Evolutionary conservation across 2,329 filamentous ascomycete species (phyloP), one percentile per base, ranked within the genome.

Genomic region (Verticillium nubilum): DNA sequence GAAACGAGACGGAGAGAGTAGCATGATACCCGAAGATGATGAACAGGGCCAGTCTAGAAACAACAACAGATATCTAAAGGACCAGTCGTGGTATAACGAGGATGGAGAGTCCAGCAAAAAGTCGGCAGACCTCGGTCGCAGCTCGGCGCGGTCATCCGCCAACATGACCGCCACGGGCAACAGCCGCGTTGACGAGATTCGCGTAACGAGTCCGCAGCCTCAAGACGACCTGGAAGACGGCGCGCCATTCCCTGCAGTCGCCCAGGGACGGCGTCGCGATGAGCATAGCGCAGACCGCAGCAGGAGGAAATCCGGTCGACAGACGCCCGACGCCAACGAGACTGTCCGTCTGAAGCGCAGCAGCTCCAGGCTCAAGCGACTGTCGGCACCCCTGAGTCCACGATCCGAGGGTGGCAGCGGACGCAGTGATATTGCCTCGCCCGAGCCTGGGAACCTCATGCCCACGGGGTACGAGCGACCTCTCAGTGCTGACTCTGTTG

Each of bases 401-500:
- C 72, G 73, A 52, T 60, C 67, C 35, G 73, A 83, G 35, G 74
- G 79, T 25, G 66, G 68, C 13, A n/a, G 35, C 15, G 56, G 54
- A 17, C 23, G 54, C n/a, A 59, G 56, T n/a, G 61, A 56, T n/a
- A 58, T 54, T 13, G 62, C 54, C 7, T 61, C 65, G 1, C 65
- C 69, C 0, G 47, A 62, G 23, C 69, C 60, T 60, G 52, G 5
- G 10, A 72, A 35, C 60, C 67, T 64, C 13, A 67, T 68, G 31
- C 73, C 82, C 0, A 74, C 83, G 15, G 79, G 83, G 1, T 89
- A 92, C 61, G 90, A 92, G 67, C 83, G 91, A 10, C 90, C 90
- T 1, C 82, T 81, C 15, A 96, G 91, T 60, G 83, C 88, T 7
- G 93, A 97, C 73, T 96, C 93, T 0, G 86, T 98, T 50, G 93